phyloP scores from a whole-genome alignment of 768 basidiomycete species.

The Lactifluus volemus region DNA sequence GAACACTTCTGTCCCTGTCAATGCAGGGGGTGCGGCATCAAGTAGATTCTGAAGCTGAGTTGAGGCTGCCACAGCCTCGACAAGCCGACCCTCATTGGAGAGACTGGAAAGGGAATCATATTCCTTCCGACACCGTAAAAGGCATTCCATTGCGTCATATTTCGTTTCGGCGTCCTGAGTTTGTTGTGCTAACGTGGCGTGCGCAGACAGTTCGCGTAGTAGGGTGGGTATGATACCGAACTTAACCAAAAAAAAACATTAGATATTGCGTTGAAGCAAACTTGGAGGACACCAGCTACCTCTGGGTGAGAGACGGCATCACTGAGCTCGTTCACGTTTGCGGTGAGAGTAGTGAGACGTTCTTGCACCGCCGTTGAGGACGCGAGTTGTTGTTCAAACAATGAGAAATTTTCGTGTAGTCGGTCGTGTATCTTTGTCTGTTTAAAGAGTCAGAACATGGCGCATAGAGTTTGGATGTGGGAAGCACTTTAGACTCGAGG shows the following conservation, averaged over 20 bases:
- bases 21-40: constrained; percentile 38
- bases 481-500: constrained; percentile 53
- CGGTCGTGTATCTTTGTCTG: constrained; percentile 67
- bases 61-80: constrained; percentile 49
- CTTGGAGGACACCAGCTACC: constrained; percentile 33
- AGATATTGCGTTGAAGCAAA: constrained; percentile 13
- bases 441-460: not conserved
- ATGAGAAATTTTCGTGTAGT: constrained; percentile 52
- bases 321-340: constrained; percentile 44
- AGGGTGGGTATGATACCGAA: constrained; percentile 59
- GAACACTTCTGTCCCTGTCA: constrained; percentile 45
- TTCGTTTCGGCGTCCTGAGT: constrained; percentile 44
- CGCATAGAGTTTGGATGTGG: not conserved
- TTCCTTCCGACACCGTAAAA: constrained; percentile 43
- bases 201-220: constrained; percentile 44
- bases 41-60: constrained; percentile 37
- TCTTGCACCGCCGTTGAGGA: constrained; percentile 58
- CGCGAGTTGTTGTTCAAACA: constrained; percentile 54
- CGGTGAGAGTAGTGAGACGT: constrained; percentile 41
- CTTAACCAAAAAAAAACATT: constrained; percentile 31
- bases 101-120: constrained; percentile 38
- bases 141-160: constrained; percentile 44
- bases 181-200: constrained; percentile 56
- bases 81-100: constrained; percentile 49
- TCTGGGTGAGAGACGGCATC: constrained; percentile 47